Base-by-base conservation (phyloP, 352 stramenopile genomes). In the Pythium diclinum region DNA sequence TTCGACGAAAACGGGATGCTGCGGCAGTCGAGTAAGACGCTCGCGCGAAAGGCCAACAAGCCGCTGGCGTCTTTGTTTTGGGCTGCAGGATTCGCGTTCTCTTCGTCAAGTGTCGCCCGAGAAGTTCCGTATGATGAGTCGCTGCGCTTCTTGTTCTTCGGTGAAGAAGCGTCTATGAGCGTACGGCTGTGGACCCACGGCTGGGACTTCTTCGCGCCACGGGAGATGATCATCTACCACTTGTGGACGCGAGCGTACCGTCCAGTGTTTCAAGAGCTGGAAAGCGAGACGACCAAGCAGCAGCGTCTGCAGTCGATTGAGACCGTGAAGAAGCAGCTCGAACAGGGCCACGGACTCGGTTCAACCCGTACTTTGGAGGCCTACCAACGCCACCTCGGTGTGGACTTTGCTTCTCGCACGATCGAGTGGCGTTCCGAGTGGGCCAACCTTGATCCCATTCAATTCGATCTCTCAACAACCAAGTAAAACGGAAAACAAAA, bases 61-160 rank as follows among this genome's bases (percentile, higher is more conserved):
- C 81, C 84, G 1, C 36, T 88, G 0, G 56, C 79, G 21, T 91
- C 78, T 13, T 68, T 79, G 17, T 89, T 92, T 23, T 92, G 81
- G 81, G 84, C 84, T 42, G 84, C 84, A n/a, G 81, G 81, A 0
- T 92, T 89, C 68, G 72, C 81, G 9, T 91, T 93, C 65, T 85
- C 80, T 1, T 78, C 73, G 1, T 69, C 72, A 9, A 30, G 62
- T 17, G 80, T 88, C 3, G 73, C 91, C 3, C 25, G 51, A 4
- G 76, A 91, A 63, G 91, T 95, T 30, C 88, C 85, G 0, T 98
- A 98, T 67, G 93, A 98, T 68, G 71, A 69, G 6, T 76, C 65
- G 19, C 65, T 98, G 11, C 81, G 79, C 11, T 87, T 96, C 54
- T 69, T 98, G 3, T 99, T 98, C 66, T 98, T 98, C 69, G 94